Conservation (phyloP, 140 eudicot genomes). For the Anethum foeniculum region DNA sequence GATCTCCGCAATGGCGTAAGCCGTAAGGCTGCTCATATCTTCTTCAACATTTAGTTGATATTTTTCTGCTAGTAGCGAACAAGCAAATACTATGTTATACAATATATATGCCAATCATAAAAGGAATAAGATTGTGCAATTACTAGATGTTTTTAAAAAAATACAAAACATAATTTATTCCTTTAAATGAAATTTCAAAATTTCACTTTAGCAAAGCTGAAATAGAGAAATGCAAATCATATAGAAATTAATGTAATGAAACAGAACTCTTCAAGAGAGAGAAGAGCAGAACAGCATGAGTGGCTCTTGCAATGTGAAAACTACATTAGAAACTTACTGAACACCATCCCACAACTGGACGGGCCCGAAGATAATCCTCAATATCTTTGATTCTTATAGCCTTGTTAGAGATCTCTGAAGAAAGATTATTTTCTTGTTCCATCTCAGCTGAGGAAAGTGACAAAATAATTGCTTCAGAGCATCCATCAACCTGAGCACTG, state of each 20-base stretch:
- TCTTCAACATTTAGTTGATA: conserved; percentile 47
- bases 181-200: not conserved
- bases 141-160: not conserved
- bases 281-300: not conserved
- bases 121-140: not conserved
- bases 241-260: not conserved
- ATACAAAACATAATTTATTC: not conserved
- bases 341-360: conserved; percentile 87
- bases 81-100: not conserved
- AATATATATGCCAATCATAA: not conserved
- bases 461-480: conserved; percentile 19
- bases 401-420: conserved; percentile 21
- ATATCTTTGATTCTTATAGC: conserved; percentile 47
- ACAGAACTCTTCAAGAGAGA: not conserved
- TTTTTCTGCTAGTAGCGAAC: conserved; percentile 47
- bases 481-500: conserved; percentile 10
- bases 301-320: not conserved
- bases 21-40: conserved; percentile 56
- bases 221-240: not conserved
- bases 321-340: conserved; percentile 45
- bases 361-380: conserved; percentile 56
- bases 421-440: conserved; percentile 15
- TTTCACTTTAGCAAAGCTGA: not conserved
- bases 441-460: conserved; percentile 19
- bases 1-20: conserved; percentile 41